Base-by-base conservation (phyloP, 768 basidiomycete genomes). In the Kwoniella sp. region DNA sequence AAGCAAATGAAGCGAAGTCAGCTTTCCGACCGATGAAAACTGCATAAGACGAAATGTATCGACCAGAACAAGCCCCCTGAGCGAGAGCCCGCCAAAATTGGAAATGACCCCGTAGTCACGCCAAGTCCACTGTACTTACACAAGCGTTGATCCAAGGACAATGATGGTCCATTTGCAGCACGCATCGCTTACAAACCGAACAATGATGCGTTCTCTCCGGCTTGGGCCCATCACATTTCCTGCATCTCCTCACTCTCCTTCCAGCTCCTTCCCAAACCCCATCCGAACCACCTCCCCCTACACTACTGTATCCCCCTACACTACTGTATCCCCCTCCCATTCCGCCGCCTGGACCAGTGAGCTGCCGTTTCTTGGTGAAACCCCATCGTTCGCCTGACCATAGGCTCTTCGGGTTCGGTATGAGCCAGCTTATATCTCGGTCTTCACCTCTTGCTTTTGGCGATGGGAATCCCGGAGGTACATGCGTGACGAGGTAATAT, bases 131-230 rank as follows among this genome's bases (percentile, higher is more conserved):
- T 22, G 30, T 13, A 76, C 78, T 65, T 56, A 80, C 95, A 76
- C 95, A 98, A 85, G 92, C 91, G 79, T 97, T 97, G 54, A 97
- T 87, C 93, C 93, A 82, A 33, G 81, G 81, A 57, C 82, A 82
- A 66, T 81, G 78, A 63, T 80, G 76, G 48, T 80, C 78, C 77
- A 75, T 80, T 60, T 77, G 52, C 49, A 97, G 78, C 26, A 96
- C 87, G 74, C 93, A 96, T 55, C 85, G 85, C 69, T 92, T 91
- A 78, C 93, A 96, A 75, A 96, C 88, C 25, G 88, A 85, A 81
- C 93, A 96, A 80, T 95, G 93, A 77, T 97, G 93, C 9, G 93
- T 85, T 81, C 93, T 87, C 92, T 94, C 91, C 51, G 92, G 92
- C 68, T 89, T 86, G 56, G 82, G 80, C 24, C 84, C 80, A 9